A percentile compares a stretch with the other conserved stretches of the same genome.
Conservation (phyloP, 768 basidiomycete genomes). For the Termitomyces heimii region DNA sequence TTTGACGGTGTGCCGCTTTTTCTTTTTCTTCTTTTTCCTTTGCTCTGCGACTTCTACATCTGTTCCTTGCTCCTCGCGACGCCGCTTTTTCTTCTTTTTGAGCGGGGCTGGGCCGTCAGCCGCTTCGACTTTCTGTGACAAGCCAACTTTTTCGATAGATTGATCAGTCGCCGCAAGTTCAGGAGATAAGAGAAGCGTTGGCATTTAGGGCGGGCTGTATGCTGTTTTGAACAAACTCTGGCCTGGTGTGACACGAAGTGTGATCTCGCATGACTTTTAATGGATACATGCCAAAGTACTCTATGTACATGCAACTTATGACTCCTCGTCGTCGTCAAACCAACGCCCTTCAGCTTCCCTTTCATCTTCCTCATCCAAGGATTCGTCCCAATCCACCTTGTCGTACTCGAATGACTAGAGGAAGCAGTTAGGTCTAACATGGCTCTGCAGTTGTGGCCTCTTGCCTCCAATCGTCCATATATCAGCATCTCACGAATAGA, state of each 20-base stretch:
- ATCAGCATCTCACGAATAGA: constrained; percentile 65
- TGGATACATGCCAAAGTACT: background rate
- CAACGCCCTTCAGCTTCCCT: constrained; percentile 62
- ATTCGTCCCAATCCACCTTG: constrained; percentile 69
- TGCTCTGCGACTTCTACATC: constrained; percentile 11
- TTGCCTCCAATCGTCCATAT: constrained; percentile 69
- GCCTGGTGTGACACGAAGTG: constrained; percentile 4
- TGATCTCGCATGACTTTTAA: constrained; percentile 1
- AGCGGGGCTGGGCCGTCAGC: constrained; percentile 10
- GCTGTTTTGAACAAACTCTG: constrained; percentile 5
- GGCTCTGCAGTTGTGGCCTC: constrained; percentile 15
- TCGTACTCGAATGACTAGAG: constrained; percentile 65
- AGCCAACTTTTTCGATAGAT: background rate
- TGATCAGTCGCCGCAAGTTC: background rate
- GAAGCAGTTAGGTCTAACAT: constrained; percentile 1
- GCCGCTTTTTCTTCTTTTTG: constrained; percentile 36
- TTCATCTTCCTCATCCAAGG: constrained; percentile 53
- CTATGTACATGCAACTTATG: background rate
- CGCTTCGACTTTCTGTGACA: background rate
- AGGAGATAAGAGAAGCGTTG: constrained; percentile 15
- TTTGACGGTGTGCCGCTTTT: constrained; percentile 28
- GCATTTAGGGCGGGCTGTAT: constrained; percentile 41
- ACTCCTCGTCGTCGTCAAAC: constrained; percentile 64
- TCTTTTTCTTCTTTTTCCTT: constrained; percentile 30
- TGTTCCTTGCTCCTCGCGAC: constrained; percentile 17